Evolutionary conservation across 2,329 filamentous ascomycete species (phyloP).

Genomic region (Ascochyta fabae): DNA sequence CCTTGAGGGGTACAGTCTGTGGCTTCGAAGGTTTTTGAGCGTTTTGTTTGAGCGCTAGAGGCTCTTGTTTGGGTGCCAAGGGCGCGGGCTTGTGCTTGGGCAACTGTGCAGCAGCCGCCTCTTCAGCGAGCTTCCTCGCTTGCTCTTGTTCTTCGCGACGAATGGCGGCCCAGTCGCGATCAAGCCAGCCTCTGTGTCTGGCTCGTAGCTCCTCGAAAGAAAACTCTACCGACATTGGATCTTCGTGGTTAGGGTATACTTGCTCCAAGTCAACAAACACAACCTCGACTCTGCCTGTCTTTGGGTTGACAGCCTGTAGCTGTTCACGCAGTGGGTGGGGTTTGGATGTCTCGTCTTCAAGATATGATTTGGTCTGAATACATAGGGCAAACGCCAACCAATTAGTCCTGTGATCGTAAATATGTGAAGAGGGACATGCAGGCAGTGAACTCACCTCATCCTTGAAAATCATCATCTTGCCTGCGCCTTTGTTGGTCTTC

Average conservation of each 20-base stretch:
- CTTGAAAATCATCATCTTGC: slow-evolving; percentile 92
- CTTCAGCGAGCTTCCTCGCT: slow-evolving; percentile 36
- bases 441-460: slow-evolving; percentile 79
- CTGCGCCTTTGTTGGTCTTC: slow-evolving; percentile 75
- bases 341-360: slow-evolving; percentile 45
- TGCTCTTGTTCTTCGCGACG: slow-evolving; percentile 36
- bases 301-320: slow-evolving; percentile 82
- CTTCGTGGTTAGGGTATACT: slow-evolving; percentile 79
- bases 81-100: slow-evolving; percentile 18
- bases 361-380: slow-evolving; percentile 58
- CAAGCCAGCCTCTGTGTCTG: slow-evolving; percentile 70
- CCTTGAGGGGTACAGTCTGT: slow-evolving; percentile 43
- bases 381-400: slow-evolving; percentile 58
- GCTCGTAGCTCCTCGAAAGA: slow-evolving; percentile 94
- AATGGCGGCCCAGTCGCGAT: slow-evolving; percentile 59
- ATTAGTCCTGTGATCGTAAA: slow-evolving; percentile 82
- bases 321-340: slow-evolving; percentile 74
- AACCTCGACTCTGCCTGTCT: slow-evolving; percentile 81
- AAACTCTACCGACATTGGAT: slow-evolving; percentile 72
- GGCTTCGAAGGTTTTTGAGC: slow-evolving; percentile 25
- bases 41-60: slow-evolving; percentile 28
- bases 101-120: slow-evolving; percentile 18
- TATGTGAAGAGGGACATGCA: slow-evolving; percentile 48
- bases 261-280: slow-evolving; percentile 86
- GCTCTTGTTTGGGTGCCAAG: not conserved